These are phyloP conservation scores for Saccharomycopsis babjevae DNA, from an alignment of 805 yeast species.

Conservation along the genomic window DNA sequence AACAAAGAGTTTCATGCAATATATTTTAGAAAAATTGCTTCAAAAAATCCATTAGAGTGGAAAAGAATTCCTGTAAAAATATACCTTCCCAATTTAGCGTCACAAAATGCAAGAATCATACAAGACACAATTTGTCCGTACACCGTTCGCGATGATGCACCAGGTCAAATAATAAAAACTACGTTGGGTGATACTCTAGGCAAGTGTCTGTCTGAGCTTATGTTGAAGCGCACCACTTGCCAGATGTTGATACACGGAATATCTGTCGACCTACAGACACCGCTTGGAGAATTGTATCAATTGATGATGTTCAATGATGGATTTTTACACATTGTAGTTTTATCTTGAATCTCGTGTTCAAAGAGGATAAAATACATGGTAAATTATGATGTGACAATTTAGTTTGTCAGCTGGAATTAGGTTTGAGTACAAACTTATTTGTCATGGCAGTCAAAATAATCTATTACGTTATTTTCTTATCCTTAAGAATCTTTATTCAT, in stretches of 20 bases:
- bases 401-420: too few species aligned
- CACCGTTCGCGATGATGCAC: not conserved
- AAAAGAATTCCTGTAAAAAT: conserved; percentile 40
- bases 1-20: conserved; percentile 25
- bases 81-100: conserved; percentile 29
- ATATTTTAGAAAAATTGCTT: conserved; percentile 21
- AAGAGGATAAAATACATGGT: too few species aligned
- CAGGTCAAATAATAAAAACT: not conserved
- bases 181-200: conserved; percentile 35
- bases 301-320: conserved; percentile 50
- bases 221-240: conserved; percentile 20
- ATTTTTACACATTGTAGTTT: conserved; percentile 40
- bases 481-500: too few species aligned
- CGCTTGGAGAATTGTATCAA: conserved; percentile 36
- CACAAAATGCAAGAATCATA: conserved; percentile 23
- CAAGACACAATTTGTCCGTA: conserved; percentile 26
- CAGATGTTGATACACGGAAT: conserved; percentile 49
- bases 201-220: conserved; percentile 31
- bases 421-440: too few species aligned
- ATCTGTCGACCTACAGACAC: conserved; percentile 33
- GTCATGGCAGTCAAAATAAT: not conserved
- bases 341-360: not conserved
- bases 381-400: too few species aligned
- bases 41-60: conserved; percentile 20
- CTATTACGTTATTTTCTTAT: too few species aligned